phyloP scores from a whole-genome alignment of 495 filamentous ascomycete species.

The Tuber borchii region DNA sequence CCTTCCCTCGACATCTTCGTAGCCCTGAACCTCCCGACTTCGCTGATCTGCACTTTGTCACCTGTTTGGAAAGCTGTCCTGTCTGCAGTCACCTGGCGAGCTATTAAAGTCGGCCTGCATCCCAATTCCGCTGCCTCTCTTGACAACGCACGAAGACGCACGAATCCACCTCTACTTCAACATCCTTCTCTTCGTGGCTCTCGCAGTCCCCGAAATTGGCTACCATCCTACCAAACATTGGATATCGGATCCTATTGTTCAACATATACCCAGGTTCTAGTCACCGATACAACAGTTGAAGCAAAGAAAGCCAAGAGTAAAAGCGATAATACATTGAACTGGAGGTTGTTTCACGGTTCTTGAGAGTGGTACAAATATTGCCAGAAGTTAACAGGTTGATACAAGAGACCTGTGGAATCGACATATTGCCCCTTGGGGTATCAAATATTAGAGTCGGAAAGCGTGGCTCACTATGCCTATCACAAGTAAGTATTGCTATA shows the following conservation, averaged over 20 bases:
- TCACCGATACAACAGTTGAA: slow-evolving; percentile 6
- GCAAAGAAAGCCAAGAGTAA: slow-evolving; percentile 13
- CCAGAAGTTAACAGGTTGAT: slow-evolving; percentile 23
- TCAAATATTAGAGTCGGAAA: slow-evolving; percentile 34
- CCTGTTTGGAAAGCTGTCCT: slow-evolving; percentile 19
- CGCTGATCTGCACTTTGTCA: slow-evolving; percentile 28
- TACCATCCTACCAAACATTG: slow-evolving; percentile 23
- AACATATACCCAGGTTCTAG: slow-evolving; percentile 15
- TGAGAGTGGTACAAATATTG: slow-evolving; percentile 13
- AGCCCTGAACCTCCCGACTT: slow-evolving; percentile 17
- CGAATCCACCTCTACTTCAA: slow-evolving; percentile 18
- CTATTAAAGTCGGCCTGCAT: slow-evolving; percentile 30
- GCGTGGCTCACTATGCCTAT: slow-evolving; percentile 41
- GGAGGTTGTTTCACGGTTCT: slow-evolving; percentile 16
- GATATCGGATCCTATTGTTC: slow-evolving; percentile 18
- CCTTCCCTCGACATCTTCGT: slow-evolving; percentile 19
- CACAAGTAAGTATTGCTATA: slow-evolving; percentile 42
- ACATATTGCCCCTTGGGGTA: slow-evolving; percentile 31
- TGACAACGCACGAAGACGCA: slow-evolving; percentile 39
- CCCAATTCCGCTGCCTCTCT: slow-evolving; percentile 29
- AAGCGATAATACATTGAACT: slow-evolving; percentile 13
- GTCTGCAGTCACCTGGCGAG: slow-evolving; percentile 26
- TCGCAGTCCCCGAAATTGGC: slow-evolving; percentile 19
- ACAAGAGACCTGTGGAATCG: slow-evolving; percentile 18
- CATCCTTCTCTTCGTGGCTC: slow-evolving; percentile 20